Base-by-base conservation (phyloP, 192 early-diverging fungal genomes). In the Mortierella alpina region DNA sequence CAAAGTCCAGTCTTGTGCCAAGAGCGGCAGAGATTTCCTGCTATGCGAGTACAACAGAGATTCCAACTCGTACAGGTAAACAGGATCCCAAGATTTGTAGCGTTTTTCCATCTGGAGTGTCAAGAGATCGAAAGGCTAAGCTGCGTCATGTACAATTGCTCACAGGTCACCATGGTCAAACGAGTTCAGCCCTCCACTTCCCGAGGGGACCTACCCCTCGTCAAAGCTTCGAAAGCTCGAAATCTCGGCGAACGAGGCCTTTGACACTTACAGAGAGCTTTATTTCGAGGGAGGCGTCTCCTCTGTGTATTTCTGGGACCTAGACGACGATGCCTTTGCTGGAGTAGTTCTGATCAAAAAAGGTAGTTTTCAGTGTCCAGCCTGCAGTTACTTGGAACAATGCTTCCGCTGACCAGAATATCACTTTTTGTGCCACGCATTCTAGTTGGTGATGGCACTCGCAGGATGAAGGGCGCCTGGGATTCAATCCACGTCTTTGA, bases 401-500 rank as follows among this genome's bases (percentile, higher is more conserved):
- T 49, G 17, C 17, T 50, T 1, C 12, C 10, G 49, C 17, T 17
- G 12, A 50, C 17, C 49, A 47, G 14, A 48, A 2, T 60, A 15
- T 70, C 20, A 22, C n/a, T 55, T 57, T 44, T n/a, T 63, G 7
- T 22, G 7, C 52, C 20, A 65, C 44, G 9, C 47, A 7, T 59
- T 23, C 59, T 74, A 88, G 89, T 88, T 18, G 86, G 89, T 41
- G 91, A 92, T 65, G 91, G 89, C 20, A 86, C 77, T 5, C 88
- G 87, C 60, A 87, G 90, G 42, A 89, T 91, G 72, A 95, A 95
- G 72, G 97, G 97, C 20, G 91, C 95, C 18, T 99, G 98, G 98
- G 98, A 99, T 75, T 98, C 97, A 13, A 97, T 98, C 76, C 98
- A 99, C 68, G 96, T 99, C 7, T 89, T 99, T 63, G 95, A 97